phyloP scores from a whole-genome alignment of 2,329 filamentous ascomycete species.

The Raffaelea albimanens region DNA sequence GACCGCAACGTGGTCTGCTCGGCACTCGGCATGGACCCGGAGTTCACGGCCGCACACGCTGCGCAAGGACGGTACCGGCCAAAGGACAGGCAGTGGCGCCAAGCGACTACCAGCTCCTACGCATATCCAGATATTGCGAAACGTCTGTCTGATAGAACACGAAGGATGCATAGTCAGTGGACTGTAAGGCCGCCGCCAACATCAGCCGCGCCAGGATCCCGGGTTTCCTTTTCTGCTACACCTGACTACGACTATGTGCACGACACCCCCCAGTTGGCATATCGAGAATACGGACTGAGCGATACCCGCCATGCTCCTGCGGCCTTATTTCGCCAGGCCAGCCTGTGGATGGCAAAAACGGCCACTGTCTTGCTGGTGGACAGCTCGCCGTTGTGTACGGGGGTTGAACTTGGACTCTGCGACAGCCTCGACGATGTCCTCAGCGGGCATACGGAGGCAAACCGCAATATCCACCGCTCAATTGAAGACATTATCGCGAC shows the following conservation, averaged over 20 bases:
- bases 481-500: conserved; percentile 14
- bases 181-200: too few species aligned
- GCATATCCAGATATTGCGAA: conserved; percentile 5
- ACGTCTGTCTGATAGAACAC: too few species aligned
- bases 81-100: conserved; percentile 3
- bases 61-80: conserved; percentile 18
- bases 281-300: not conserved
- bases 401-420: conserved; percentile 18
- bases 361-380: conserved; percentile 24
- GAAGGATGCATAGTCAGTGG: too few species aligned
- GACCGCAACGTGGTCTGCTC: conserved; percentile 5
- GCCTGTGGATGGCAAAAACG: conserved; percentile 21
- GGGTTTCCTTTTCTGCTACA: too few species aligned
- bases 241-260: too few species aligned
- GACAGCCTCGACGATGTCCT: conserved; percentile 12
- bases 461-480: not conserved
- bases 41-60: conserved; percentile 22
- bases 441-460: not conserved
- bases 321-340: conserved; percentile 21
- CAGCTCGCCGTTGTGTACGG: conserved; percentile 3
- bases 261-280: too few species aligned
- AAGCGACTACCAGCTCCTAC: not conserved
- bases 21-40: conserved; percentile 18
- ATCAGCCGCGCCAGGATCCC: too few species aligned
- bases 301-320: not conserved